A percentile compares a stretch with the other conserved stretches of the same genome.
These are phyloP conservation scores for Teunomyces cretensis DNA, from an alignment of 805 yeast genomes.

Conservation along the genomic window DNA sequence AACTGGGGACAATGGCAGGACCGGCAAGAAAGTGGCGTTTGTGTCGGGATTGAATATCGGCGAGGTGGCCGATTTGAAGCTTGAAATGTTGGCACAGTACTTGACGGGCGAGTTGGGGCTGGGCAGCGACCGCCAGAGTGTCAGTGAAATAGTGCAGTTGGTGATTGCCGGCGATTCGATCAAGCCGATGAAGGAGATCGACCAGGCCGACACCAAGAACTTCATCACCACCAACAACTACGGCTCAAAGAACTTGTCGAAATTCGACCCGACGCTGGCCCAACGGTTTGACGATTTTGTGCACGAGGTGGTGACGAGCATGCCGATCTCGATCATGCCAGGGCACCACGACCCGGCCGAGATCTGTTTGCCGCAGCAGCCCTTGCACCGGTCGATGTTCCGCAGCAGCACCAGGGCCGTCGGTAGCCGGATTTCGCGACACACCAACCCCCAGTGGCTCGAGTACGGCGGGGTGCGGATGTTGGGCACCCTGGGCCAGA, in stretches of 20 bases:
- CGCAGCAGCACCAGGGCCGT: conserved; percentile 8
- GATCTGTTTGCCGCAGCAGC: conserved; percentile 82
- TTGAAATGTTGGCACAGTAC: conserved; percentile 66
- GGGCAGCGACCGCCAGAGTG: conserved; percentile 19
- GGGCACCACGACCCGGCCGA: conserved; percentile 88
- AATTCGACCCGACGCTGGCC: conserved; percentile 49
- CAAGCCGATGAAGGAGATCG: conserved; percentile 25
- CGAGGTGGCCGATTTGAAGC: conserved; percentile 38
- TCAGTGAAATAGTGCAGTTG: conserved; percentile 45
- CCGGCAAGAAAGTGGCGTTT: conserved; percentile 58
- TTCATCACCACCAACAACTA: conserved; percentile 42
- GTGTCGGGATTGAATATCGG: conserved; percentile 73
- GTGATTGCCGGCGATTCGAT: conserved; percentile 76
- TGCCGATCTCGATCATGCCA: conserved; percentile 80
- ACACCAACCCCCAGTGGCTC: conserved; percentile 71
- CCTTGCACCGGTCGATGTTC: conserved; percentile 78
- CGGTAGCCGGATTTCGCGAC: conserved; percentile 22
- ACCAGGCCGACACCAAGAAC: conserved; percentile 24
- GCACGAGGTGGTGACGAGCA: conserved; percentile 50
- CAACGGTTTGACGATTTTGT: conserved; percentile 60
- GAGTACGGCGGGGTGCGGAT: conserved; percentile 48
- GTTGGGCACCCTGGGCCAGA: conserved; percentile 83
- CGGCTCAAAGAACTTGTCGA: conserved; percentile 54
- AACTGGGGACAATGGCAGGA: conserved; percentile 2
- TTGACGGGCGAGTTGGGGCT: conserved; percentile 67